Conservation (phyloP, 1,139 yeast genomes). For the Yamadazyma sp. region DNA sequence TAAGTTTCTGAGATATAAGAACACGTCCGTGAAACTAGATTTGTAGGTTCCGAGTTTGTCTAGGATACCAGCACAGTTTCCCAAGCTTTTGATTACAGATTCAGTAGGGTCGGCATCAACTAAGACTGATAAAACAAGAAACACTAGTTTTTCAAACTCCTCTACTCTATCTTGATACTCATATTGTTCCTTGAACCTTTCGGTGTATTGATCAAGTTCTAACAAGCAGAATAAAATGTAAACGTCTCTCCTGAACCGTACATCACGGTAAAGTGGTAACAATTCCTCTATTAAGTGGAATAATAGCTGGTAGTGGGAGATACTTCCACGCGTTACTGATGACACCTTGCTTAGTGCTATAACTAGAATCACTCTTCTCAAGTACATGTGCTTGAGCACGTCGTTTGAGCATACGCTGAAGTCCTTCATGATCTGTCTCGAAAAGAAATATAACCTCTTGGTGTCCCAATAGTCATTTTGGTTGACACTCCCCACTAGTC, state of each 20-base stretch:
- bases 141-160: not conserved
- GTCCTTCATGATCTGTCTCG: constrained; percentile 29
- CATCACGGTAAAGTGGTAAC: not conserved
- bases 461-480: constrained; percentile 36
- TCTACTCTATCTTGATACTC: not conserved
- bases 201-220: not conserved
- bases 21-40: not conserved
- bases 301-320: constrained; percentile 14
- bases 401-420: constrained; percentile 21
- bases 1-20: not conserved
- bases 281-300: not conserved
- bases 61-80: not conserved
- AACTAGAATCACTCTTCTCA: constrained; percentile 44
- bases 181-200: not conserved
- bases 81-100: not conserved
- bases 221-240: not conserved
- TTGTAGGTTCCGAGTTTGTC: not conserved
- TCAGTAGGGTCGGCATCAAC: not conserved
- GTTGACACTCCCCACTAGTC: constrained; percentile 18
- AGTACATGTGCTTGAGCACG: constrained; percentile 21
- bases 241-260: constrained; percentile 1
- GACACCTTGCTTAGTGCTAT: constrained; percentile 24
- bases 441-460: constrained; percentile 34
- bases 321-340: not conserved
- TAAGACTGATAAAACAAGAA: not conserved